Base-by-base conservation (phyloP, 1,139 yeast species). In the Magnusiomyces ingens region DNA sequence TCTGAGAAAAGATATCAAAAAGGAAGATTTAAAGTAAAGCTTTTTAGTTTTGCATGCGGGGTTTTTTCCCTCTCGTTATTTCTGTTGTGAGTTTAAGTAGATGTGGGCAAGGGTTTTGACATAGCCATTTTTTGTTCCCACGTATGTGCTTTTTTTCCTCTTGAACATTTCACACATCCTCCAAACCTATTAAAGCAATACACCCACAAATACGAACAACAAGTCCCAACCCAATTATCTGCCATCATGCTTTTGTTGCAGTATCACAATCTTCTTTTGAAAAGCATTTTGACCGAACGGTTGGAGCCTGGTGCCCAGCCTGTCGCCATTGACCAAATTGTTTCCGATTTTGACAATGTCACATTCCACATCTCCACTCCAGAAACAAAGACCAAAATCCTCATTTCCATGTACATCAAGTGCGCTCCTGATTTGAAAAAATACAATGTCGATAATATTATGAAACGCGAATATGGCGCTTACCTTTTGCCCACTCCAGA, bases 261-360 rank as follows among this genome's bases (percentile, higher is more conserved):
- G 58, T 74, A 73, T 59, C 73, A 73, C 65, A 73, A 73, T 55
- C 67, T 73, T 46, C 67, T 73, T 55, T 63, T 73, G 51, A 71
- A 73, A 62, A 66, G 73, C 26, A 65, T 73, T 41, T 65, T 73
- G 58, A 68, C 74, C 32, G 77, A 73, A 62, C 67, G 74, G 38
- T 62, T 74, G 52, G 79, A 69, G 15, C 62, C 63, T 35, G 67
- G 71, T 21, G 58, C 69, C 15, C 47, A 48, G 19, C 82, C 85
- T 2, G 75, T 81, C 58, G 76, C 85, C n/a, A 77, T 93, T 62
- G 97, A 93, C 71, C 81, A 97, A 68, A 81, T 93, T 60, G 81
- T 93, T 59, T 84, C 96, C 40, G 99, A 93, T 73, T 93, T 93
- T 65, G 99, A 93, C 70, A 90, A 90, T 72, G 95, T 96, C 55